Evolutionary conservation across 192 early-diverging fungal genomes (phyloP).

Genomic region (Chytriomyces sp.): DNA sequence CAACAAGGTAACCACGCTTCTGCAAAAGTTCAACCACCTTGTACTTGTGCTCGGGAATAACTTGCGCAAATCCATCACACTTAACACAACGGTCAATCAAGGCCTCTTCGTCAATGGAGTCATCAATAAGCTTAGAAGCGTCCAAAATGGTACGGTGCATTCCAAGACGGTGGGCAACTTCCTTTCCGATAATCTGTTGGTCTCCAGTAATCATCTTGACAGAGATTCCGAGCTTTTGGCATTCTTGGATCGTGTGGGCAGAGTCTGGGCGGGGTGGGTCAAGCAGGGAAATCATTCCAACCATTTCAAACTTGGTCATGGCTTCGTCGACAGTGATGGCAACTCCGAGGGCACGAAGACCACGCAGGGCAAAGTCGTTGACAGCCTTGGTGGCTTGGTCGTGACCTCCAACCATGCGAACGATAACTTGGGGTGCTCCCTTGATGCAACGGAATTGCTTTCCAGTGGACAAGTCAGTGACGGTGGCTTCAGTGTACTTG

Average conservation of each 20-base stretch:
- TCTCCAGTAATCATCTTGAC: conserved; percentile 99
- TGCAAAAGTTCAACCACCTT: conserved; percentile 92
- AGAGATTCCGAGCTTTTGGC: conserved; percentile 80
- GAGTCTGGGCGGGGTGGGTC: conserved; percentile 95
- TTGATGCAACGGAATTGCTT: conserved; percentile 87
- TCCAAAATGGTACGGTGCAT: conserved; percentile 89
- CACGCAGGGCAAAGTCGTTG: conserved; percentile 81
- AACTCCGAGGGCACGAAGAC: conserved; percentile 90
- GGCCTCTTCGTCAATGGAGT: conserved; percentile 75
- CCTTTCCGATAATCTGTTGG: conserved; percentile 93
- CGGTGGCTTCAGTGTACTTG: conserved; percentile 88
- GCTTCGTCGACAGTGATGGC: conserved; percentile 76
- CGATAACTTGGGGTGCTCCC: conserved; percentile 92
- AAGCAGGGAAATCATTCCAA: conserved; percentile 91
- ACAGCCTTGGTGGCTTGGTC: conserved; percentile 82
- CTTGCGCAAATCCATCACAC: conserved; percentile 94
- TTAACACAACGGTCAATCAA: conserved; percentile 80
- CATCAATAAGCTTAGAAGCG: conserved; percentile 77
- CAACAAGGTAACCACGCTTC: conserved; percentile 85
- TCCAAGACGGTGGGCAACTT: conserved; percentile 86
- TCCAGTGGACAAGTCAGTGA: conserved; percentile 72
- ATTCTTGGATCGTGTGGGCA: conserved; percentile 79
- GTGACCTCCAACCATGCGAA: conserved; percentile 67
- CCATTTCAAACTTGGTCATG: conserved; percentile 75
- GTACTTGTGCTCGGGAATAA: conserved; percentile 99